Evolutionary conservation across 345 rosid species (phyloP), one percentile per base, ranked within the genome.

Genomic region (Turritis glabra): DNA sequence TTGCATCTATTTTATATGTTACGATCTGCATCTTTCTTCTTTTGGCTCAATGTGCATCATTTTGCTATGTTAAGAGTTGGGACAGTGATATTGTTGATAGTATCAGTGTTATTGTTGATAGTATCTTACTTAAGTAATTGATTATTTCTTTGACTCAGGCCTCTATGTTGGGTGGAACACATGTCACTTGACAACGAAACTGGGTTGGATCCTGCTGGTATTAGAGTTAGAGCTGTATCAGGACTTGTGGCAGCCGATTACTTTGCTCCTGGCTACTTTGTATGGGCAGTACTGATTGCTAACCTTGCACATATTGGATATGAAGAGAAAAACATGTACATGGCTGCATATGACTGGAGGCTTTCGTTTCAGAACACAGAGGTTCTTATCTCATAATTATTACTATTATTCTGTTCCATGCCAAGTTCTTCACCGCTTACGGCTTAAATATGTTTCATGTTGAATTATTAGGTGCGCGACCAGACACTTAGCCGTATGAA

Each of bases 281-380:
- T 94, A 25, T 94, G 99, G 97, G 99, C 99, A 3, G 97, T 94
- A 80, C 72, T 92, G 80, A 94, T 94, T 67, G 97, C 96, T 74
- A 94, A 91, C 80, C 84, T 94, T 77, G 97, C 99, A 69, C 91
- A 82, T 51, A 83, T 94, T 74, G 99, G 99, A 64, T 94, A 94
- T 58, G 99, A 94, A 73, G 99, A 91, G 76, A 94, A 93, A 78
- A 91, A 85, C 44, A 90, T 94, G 99, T 88, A 86, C 72, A 94
- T 92, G 99, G 99, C 97, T 76, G 80, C 99, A 13, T 94, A 94
- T 80, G 97, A 94, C 79, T 94, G 99, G 99, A 85, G 97, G 80
- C 82, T 94, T 63, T 86, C 97, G 5, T 94, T 87, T 79, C 99
- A 94, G 80, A 90, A 94, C 86, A 94, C 97, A 14, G 92, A 94